Base-by-base conservation (phyloP, 2,329 filamentous ascomycete genomes). In the Penicillium frequentans region DNA sequence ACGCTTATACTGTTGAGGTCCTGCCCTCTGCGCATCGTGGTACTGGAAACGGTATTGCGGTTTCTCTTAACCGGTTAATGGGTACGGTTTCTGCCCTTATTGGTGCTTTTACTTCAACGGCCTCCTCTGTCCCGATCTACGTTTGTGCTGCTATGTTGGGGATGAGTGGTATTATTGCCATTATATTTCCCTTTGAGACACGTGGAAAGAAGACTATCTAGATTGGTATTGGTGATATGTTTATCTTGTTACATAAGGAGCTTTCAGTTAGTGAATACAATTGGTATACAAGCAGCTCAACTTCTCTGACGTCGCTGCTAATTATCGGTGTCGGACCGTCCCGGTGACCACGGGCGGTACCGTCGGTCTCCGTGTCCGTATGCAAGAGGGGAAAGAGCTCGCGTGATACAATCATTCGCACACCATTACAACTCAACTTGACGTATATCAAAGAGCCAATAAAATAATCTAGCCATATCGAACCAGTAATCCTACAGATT, bases 1-100 rank as follows among this genome's bases (percentile, higher is more conserved):
- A 68, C 81, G 88, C 76, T 70, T 89, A 70, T 81, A 90, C 77
- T 75, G 87, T 56, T 1, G 82, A 84, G 57, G 55, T 66, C 13
- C 52, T 69, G 6, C 66, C 66, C 6, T 67, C 65, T 7, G 66
- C 66, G 1, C 66, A 69, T 42, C 58, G 66, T n/a, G 66, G 63
- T 11, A 69, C 66, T 5, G 65, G 65, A 4, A 67, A 68, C 42
- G 66, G 65, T n/a, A 60, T 69, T 49, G 64, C 63, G 0, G 65
- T 68, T 6, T 59, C 63, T 29, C 44, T 68, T 0, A 68, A 68
- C 44, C 63, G 66, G 5, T 52, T 68, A 31, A 68, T 68, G 64
- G 66, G 66, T 7, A 66, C 63, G 44, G 58, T 68, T 1, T 65
- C 63, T 31, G 65, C 65, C 4, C 46, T 68, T 9, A 61, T 68